phyloP scores from a whole-genome alignment of 345 rosid genomes.

The Lepidium africanum region DNA sequence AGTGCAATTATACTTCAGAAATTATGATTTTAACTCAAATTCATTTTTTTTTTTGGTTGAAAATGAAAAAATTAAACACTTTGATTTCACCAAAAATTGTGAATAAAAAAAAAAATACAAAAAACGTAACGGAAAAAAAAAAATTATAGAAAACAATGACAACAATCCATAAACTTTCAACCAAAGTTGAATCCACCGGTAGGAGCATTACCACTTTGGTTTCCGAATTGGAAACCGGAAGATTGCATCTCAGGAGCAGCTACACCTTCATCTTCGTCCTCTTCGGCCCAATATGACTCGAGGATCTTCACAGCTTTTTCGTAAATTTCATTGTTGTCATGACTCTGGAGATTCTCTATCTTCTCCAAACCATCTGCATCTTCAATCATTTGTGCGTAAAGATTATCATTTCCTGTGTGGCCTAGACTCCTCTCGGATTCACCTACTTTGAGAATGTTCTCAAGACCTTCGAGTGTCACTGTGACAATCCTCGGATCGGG shows the following conservation, averaged over 20 bases:
- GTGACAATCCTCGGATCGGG: conserved; percentile 65
- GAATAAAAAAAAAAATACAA: neutral
- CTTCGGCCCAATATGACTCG: conserved; percentile 60
- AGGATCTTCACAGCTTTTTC: conserved; percentile 66
- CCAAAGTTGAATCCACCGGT: conserved; percentile 68
- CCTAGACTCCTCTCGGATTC: conserved; percentile 53
- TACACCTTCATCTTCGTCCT: conserved; percentile 45
- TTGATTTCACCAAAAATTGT: neutral
- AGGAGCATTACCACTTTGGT: conserved; percentile 35
- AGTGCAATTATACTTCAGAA: no score
- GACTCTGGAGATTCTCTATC: conserved; percentile 73
- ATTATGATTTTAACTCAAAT: no score
- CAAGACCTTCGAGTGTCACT: conserved; percentile 59
- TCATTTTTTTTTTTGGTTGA: neutral
- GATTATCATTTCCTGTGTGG: conserved; percentile 37
- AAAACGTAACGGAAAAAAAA: neutral
- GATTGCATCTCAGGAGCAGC: conserved; percentile 32
- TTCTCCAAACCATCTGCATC: conserved; percentile 73
- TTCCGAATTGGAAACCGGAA: conserved; percentile 57
- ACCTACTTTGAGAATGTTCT: conserved; percentile 70
- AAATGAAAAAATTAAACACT: neutral
- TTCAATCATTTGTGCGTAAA: conserved; percentile 56
- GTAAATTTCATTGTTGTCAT: conserved; percentile 62
- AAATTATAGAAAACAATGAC: neutral
- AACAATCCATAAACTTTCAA: conserved; percentile 11